Conservation (phyloP, 2,329 filamentous ascomycete species). For the Phaeosphaeria sp. region DNA sequence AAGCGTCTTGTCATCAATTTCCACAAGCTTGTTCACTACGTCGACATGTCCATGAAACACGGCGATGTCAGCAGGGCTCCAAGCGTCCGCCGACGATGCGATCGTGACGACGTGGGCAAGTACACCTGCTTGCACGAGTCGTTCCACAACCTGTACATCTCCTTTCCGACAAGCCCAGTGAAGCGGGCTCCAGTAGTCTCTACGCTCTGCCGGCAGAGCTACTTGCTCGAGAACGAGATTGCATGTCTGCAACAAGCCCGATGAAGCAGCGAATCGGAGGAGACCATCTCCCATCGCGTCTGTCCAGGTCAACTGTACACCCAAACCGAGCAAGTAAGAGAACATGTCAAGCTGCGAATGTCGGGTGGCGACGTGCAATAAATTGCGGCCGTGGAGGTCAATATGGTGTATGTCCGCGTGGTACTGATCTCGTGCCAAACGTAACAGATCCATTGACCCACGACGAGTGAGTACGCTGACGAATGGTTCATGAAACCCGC, state of each 20-base stretch:
- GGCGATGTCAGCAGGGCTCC: slow-evolving; percentile 17
- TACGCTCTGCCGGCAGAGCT: neutral
- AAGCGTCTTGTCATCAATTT: neutral
- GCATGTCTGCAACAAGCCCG: slow-evolving; percentile 10
- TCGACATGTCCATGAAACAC: slow-evolving; percentile 14
- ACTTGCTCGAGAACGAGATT: neutral
- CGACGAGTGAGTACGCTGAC: neutral
- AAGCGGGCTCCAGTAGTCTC: slow-evolving; percentile 8
- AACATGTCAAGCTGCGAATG: slow-evolving; percentile 3
- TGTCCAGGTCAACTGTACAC: neutral
- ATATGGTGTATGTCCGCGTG: neutral
- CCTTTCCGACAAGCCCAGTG: slow-evolving; percentile 14
- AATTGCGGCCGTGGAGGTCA: slow-evolving; percentile 4
- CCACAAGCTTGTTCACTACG: slow-evolving; percentile 8
- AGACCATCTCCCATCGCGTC: slow-evolving; percentile 10
- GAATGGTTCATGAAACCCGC: neutral
- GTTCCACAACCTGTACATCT: slow-evolving; percentile 4
- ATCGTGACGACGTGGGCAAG: slow-evolving; percentile 2
- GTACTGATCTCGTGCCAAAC: neutral
- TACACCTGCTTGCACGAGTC: slow-evolving; percentile 3
- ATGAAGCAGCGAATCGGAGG: slow-evolving; percentile 8
- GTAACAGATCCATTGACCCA: slow-evolving; percentile 4
- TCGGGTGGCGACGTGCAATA: slow-evolving; percentile 5
- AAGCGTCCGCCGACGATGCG: slow-evolving; percentile 2
- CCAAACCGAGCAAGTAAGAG: neutral